These are phyloP conservation scores for Macrolepiota albuminosa DNA, from an alignment of 768 basidiomycete species.

Conservation along the genomic window DNA sequence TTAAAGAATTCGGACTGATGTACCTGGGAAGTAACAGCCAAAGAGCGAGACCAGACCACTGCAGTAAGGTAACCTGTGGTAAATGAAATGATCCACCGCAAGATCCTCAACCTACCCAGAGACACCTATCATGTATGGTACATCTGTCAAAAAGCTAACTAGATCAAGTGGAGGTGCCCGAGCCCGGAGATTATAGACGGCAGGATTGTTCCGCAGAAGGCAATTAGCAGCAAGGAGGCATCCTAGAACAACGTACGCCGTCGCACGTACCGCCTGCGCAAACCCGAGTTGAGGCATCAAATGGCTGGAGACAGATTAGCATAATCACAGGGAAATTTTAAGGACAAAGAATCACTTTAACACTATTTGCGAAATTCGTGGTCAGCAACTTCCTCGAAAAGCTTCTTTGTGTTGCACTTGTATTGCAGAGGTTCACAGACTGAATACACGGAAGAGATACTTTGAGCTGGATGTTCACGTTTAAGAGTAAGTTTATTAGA, in stretches of 20 bases:
- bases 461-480: too few species aligned
- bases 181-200: constrained; percentile 3
- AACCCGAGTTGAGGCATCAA: constrained; percentile 20
- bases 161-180: constrained; percentile 18
- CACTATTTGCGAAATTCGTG: constrained; percentile 13
- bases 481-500: too few species aligned
- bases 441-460: too few species aligned
- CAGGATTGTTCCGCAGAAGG: constrained; percentile 20
- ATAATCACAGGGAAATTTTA: too few species aligned
- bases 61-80: not conserved
- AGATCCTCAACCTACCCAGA: constrained; percentile 19
- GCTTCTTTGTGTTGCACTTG: too few species aligned
- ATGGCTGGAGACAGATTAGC: constrained; percentile 14
- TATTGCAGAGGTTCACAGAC: too few species aligned
- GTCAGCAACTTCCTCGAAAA: not conserved
- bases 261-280: constrained; percentile 24
- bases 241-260: constrained; percentile 22
- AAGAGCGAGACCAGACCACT: constrained; percentile 7
- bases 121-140: constrained; percentile 23
- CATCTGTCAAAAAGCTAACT: constrained; percentile 27
- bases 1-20: constrained; percentile 2
- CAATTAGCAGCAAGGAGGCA: constrained; percentile 22
- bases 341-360: constrained; percentile 14
- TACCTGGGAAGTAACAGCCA: constrained; percentile 13
- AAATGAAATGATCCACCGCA: not conserved